A percentile compares a stretch with the other conserved stretches of the same genome.
These are phyloP conservation scores for Dalechampia spathulata DNA, from an alignment of 441 rosid genomes.

Conservation along the genomic window DNA sequence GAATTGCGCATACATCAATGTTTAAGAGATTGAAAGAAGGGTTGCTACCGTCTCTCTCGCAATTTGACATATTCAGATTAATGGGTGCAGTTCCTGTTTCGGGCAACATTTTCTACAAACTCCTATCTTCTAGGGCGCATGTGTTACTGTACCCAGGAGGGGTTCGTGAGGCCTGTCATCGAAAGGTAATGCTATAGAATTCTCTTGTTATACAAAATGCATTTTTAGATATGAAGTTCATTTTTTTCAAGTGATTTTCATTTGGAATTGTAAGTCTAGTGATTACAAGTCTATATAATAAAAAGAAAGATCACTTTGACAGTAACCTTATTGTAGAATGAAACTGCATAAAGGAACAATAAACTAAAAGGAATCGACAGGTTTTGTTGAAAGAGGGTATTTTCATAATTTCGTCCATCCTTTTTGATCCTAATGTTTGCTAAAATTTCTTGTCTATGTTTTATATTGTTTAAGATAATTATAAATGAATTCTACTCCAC, in stretches of 20 bases:
- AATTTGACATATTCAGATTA: slow-evolving; percentile 40
- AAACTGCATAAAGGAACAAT: neutral
- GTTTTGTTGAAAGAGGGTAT: too few relatives aligned
- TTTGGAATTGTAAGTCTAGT: neutral
- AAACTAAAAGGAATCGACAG: too few relatives aligned
- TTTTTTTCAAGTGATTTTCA: neutral
- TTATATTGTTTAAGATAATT: neutral
- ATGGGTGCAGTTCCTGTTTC: slow-evolving; percentile 93
- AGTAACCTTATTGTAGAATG: neutral
- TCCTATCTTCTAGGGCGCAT: slow-evolving; percentile 68
- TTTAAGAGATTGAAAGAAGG: slow-evolving; percentile 44
- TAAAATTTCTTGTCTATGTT: neutral
- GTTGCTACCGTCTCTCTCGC: slow-evolving; percentile 29
- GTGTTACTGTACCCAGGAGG: slow-evolving; percentile 86
- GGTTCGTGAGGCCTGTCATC: slow-evolving; percentile 78
- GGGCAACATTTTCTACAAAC: slow-evolving; percentile 49
- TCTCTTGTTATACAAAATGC: neutral
- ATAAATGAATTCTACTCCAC: neutral
- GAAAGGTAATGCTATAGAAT: slow-evolving; percentile 44
- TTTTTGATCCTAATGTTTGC: neutral
- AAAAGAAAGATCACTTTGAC: neutral
- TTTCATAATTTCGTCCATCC: too few relatives aligned
- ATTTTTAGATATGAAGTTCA: neutral
- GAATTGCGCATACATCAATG: slow-evolving; percentile 70
- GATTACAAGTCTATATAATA: neutral